Evolutionary conservation across 768 basidiomycete species (phyloP).

Genomic region (Lyophyllum decastes): DNA sequence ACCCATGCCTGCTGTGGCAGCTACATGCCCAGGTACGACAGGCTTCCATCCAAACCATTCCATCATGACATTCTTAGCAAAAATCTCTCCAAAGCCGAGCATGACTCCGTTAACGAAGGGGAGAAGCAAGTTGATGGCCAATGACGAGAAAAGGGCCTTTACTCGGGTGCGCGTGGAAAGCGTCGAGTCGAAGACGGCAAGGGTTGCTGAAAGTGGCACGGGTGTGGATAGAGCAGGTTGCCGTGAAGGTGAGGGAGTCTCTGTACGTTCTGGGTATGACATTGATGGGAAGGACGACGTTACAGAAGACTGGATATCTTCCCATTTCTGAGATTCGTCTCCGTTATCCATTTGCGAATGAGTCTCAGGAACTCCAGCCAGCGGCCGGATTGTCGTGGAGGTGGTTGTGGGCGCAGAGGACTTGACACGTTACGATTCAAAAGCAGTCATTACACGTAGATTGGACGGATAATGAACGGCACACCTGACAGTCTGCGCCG

Average conservation of each 20-base stretch:
- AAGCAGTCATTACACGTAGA: neutral
- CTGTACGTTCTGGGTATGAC: slow-evolving; percentile 67
- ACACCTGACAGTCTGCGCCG: slow-evolving; percentile 35
- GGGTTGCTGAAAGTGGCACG: slow-evolving; percentile 52
- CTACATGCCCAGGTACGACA: slow-evolving; percentile 34
- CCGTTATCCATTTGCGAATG: slow-evolving; percentile 37
- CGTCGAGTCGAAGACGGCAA: slow-evolving; percentile 69
- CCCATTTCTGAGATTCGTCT: slow-evolving; percentile 68
- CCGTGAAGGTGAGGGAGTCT: slow-evolving; percentile 45
- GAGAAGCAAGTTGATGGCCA: slow-evolving; percentile 82
- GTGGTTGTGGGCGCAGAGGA: slow-evolving; percentile 15
- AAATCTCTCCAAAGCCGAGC: slow-evolving; percentile 95
- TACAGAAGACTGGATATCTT: slow-evolving; percentile 62
- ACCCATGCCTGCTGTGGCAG: slow-evolving; percentile 37
- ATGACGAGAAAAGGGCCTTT: slow-evolving; percentile 67
- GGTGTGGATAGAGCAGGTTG: slow-evolving; percentile 23
- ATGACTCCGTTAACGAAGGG: slow-evolving; percentile 95
- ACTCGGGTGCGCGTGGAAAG: slow-evolving; percentile 68
- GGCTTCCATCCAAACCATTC: slow-evolving; percentile 52
- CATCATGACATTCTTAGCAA: slow-evolving; percentile 77
- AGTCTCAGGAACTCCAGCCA: slow-evolving; percentile 26
- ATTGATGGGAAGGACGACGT: slow-evolving; percentile 79
- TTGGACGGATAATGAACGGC: neutral
- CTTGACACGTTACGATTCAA: slow-evolving; percentile 1
- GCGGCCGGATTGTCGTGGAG: neutral